Percentiles rank a stretch among this genome's conserved stretches.
These are phyloP conservation scores for Colletotrichum magnum DNA, from an alignment of 2,329 filamentous ascomycete species.

Conservation along the genomic window DNA sequence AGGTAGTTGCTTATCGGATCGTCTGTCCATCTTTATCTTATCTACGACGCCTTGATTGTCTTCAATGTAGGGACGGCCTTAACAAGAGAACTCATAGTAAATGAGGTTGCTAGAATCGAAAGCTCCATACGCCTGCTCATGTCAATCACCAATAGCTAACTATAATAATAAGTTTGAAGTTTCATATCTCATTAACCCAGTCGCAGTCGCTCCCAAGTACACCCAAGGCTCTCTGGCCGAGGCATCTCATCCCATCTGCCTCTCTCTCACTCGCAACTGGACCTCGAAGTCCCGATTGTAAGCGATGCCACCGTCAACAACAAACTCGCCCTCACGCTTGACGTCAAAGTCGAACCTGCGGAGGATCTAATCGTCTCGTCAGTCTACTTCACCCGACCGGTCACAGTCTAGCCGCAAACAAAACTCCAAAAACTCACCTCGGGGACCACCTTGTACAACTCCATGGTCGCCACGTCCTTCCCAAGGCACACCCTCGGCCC, in stretches of 20 bases:
- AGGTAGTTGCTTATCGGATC: not conserved
- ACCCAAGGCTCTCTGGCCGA: too few species aligned
- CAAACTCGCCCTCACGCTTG: not conserved
- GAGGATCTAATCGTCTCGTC: not conserved
- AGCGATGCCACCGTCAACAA: slow-evolving; percentile 14
- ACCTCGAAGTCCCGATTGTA: slow-evolving; percentile 8
- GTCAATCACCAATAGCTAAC: too few species aligned
- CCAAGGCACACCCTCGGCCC: slow-evolving; percentile 14
- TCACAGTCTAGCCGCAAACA: too few species aligned
- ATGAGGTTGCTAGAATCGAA: too few species aligned
- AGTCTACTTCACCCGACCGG: not conserved
- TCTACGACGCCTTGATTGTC: too few species aligned
- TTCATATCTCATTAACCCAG: too few species aligned
- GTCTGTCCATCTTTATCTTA: too few species aligned
- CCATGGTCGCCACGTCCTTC: slow-evolving; percentile 9
- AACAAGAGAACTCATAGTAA: too few species aligned
- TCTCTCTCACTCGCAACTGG: not conserved
- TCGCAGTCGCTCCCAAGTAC: too few species aligned
- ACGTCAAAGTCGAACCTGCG: slow-evolving; percentile 23
- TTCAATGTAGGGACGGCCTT: too few species aligned
- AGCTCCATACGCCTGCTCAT: too few species aligned
- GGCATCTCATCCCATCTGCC: not conserved
- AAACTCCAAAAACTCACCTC: slow-evolving; percentile 1
- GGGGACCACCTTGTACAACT: slow-evolving; percentile 13
- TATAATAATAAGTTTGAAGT: too few species aligned